These are phyloP conservation scores for Balamuthia mandrillaris DNA, from an alignment of 208 protist genomes.

Conservation along the genomic window DNA sequence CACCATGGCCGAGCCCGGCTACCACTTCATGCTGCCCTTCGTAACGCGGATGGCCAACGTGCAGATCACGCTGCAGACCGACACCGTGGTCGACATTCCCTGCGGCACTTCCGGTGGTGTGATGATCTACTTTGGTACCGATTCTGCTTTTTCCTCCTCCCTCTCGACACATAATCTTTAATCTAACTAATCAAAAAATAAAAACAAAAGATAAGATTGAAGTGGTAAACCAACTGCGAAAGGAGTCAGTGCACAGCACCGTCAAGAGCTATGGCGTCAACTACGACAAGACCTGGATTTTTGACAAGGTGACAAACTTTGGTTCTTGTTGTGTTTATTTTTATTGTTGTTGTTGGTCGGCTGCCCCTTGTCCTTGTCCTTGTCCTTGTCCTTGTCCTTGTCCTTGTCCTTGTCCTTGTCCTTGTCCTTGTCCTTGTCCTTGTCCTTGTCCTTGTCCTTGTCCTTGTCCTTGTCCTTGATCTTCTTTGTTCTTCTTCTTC, in stretches of 20 bases:
- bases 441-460: no score
- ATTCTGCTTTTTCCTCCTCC: not conserved
- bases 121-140: constrained; percentile 15
- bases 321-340: no score
- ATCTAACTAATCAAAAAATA: no score
- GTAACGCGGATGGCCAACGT: not conserved
- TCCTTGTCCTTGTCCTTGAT: no score
- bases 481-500: not conserved
- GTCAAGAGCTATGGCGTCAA: constrained; percentile 21
- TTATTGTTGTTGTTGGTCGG: no score
- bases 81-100: not conserved
- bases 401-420: no score
- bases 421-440: no score
- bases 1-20: not conserved
- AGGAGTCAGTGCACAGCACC: not conserved
- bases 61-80: constrained; percentile 34
- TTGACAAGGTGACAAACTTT: no score
- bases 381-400: no score
- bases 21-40: constrained; percentile 1
- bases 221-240: constrained; percentile 10
- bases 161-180: not conserved
- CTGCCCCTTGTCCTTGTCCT: no score
- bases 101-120: constrained; percentile 26
- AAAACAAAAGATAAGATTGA: constrained; percentile 28
- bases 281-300: constrained; percentile 3